Evolutionary conservation across 495 filamentous ascomycete species (phyloP).

Genomic region (Neurospora discreta): DNA sequence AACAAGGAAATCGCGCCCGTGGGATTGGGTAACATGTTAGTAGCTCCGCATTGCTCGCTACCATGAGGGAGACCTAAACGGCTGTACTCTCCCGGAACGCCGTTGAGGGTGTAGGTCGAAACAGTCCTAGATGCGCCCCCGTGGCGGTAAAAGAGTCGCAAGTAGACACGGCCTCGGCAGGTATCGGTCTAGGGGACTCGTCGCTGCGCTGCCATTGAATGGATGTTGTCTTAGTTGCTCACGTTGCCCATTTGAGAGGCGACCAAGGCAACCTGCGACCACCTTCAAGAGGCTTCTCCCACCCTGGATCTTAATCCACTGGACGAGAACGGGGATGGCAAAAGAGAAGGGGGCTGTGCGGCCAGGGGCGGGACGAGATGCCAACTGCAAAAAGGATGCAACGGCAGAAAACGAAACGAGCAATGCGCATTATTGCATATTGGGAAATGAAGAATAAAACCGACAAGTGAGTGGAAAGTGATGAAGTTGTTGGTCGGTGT

Average conservation of each 20-base stretch:
- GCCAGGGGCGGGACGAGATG: not conserved
- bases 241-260: not conserved
- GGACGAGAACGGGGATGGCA: not conserved
- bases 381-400: not conserved
- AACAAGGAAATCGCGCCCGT: not conserved
- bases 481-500: not conserved
- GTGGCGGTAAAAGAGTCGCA: not conserved
- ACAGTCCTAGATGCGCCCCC: not conserved
- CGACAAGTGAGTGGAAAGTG: not conserved
- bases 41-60: not conserved
- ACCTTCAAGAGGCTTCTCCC: not conserved
- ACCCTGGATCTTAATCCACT: not conserved
- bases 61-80: not conserved
- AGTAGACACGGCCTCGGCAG: slow-evolving; percentile 5
- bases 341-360: not conserved
- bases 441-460: not conserved
- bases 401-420: not conserved
- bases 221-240: not conserved
- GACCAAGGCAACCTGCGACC: not conserved
- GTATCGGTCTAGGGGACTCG: slow-evolving; percentile 4
- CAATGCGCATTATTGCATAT: not conserved
- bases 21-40: not conserved
- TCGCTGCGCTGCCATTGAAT: not conserved
- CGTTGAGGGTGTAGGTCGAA: not conserved
- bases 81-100: not conserved